Conservation (phyloP, 495 filamentous ascomycete species). For the Talaromyces trachyspermus region DNA sequence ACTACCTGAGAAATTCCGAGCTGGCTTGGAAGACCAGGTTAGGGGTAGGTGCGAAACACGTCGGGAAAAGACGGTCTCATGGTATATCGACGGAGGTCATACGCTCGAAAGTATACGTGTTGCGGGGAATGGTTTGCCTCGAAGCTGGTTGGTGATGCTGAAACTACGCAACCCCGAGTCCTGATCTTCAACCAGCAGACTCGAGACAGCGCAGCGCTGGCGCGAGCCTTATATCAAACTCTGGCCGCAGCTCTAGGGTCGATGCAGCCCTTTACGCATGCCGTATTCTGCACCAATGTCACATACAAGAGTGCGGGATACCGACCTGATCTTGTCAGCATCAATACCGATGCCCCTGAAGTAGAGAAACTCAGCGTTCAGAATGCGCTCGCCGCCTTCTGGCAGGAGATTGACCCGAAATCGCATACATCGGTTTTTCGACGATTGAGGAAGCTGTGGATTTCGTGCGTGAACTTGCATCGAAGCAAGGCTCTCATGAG, state of each 20-base stretch:
- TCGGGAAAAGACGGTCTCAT: conserved; percentile 56
- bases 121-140: conserved; percentile 73
- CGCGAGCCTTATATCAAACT: conserved; percentile 57
- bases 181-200: conserved; percentile 96
- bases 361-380: conserved; percentile 68
- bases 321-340: conserved; percentile 67
- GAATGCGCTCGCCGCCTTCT: conserved; percentile 62
- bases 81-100: conserved; percentile 91
- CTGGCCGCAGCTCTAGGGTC: conserved; percentile 50
- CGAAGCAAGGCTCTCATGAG: conserved; percentile 27
- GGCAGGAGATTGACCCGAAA: conserved; percentile 56
- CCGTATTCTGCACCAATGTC: conserved; percentile 83
- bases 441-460: conserved; percentile 85
- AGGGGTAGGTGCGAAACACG: conserved; percentile 81
- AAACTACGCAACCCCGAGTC: conserved; percentile 43
- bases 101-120: conserved; percentile 79
- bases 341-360: conserved; percentile 59
- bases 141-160: conserved; percentile 36
- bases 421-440: conserved; percentile 57
- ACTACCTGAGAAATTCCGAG: conserved; percentile 60
- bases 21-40: conserved; percentile 72
- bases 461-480: conserved; percentile 49
- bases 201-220: conserved; percentile 60
- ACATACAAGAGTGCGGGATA: conserved; percentile 68
- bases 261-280: conserved; percentile 62